Evolutionary conservation across 345 rosid species (phyloP).

Genomic region (Lepidium didymum): DNA sequence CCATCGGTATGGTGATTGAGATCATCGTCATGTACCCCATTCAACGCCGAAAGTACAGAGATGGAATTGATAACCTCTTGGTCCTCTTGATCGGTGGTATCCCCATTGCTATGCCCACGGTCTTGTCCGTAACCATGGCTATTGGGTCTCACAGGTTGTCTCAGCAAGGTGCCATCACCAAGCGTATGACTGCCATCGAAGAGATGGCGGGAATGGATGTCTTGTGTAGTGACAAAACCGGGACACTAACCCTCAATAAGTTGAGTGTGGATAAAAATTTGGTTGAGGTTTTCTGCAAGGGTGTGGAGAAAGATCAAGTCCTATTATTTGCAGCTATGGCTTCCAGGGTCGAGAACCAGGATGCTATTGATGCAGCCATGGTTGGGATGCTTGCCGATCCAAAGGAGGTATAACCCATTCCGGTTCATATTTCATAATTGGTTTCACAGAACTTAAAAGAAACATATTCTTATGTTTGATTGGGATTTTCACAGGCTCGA

Average conservation of each 20-base stretch:
- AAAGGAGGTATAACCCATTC: slow-evolving; percentile 46
- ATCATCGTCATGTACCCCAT: slow-evolving; percentile 85
- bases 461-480: slow-evolving; percentile 6
- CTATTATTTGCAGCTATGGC: slow-evolving; percentile 77
- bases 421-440: not conserved
- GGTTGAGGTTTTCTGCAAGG: slow-evolving; percentile 73
- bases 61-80: slow-evolving; percentile 76
- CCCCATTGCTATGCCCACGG: slow-evolving; percentile 97
- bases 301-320: slow-evolving; percentile 60
- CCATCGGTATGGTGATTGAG: slow-evolving; percentile 71
- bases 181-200: slow-evolving; percentile 93
- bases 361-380: slow-evolving; percentile 87
- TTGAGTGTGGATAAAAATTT: slow-evolving; percentile 66
- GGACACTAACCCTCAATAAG: slow-evolving; percentile 78
- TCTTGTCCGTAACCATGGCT: slow-evolving; percentile 88
- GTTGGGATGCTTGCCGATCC: slow-evolving; percentile 88
- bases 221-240: slow-evolving; percentile 85
- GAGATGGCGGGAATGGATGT: slow-evolving; percentile 96
- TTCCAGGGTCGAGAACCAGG: slow-evolving; percentile 81
- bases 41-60: slow-evolving; percentile 67
- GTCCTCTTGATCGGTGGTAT: slow-evolving; percentile 90
- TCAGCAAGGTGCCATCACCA: slow-evolving; percentile 88
- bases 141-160: slow-evolving; percentile 80
- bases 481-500: slow-evolving; percentile 43
- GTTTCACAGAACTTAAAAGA: not conserved